Base-by-base conservation (phyloP, 2,329 filamentous ascomycete genomes). In the Cordyceps cicadae region DNA sequence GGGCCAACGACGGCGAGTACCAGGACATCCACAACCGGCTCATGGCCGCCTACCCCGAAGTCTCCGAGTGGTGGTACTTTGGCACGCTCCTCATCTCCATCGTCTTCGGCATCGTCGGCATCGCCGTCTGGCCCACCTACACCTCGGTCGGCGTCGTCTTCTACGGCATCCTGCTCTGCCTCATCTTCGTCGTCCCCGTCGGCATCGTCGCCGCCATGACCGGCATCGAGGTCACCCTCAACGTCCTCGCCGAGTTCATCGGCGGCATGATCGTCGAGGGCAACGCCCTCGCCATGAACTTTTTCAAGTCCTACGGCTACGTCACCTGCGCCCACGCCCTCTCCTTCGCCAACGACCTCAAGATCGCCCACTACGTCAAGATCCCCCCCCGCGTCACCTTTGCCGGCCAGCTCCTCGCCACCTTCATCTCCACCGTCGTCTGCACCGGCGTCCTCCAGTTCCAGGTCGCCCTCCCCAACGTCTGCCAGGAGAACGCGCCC, bases 281-380 rank as follows among this genome's bases (percentile, higher is more conserved):
- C 48, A 73, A 74, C 61, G 74, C 72, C 3, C 69, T 77, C 7
- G 75, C 75, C 48, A 67, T 69, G 24, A 69, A 69, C 50, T 70
- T 66, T 26, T 66, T 70, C 45, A 67, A 69, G 53, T 67, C 66
- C 45, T 67, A 67, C 0, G 75, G 76, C 5, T 77, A 76, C 62
- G 71, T 76, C 71, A 66, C 65, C 29, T 66, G 65, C 53, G 65
- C 65, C 14, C 65, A 66, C 55, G 64, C 65, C 26, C 59, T 66
- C 21, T 65, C 64, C 52, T 66, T 66, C 48, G 64, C 64, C 58
- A 73, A 76, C 63, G 79, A 81, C 63, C 73, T 81, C 72, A 81
- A 81, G 67, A 67, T 81, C 29, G 79, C 74, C 3, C 78, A 80
- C 62, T 81, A 81, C 66, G 68, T 81, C 59, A 81, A 82, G 66